These are phyloP conservation scores for Paraconiothyrium brasiliense DNA, from an alignment of 2,329 filamentous ascomycete genomes.

Conservation along the genomic window DNA sequence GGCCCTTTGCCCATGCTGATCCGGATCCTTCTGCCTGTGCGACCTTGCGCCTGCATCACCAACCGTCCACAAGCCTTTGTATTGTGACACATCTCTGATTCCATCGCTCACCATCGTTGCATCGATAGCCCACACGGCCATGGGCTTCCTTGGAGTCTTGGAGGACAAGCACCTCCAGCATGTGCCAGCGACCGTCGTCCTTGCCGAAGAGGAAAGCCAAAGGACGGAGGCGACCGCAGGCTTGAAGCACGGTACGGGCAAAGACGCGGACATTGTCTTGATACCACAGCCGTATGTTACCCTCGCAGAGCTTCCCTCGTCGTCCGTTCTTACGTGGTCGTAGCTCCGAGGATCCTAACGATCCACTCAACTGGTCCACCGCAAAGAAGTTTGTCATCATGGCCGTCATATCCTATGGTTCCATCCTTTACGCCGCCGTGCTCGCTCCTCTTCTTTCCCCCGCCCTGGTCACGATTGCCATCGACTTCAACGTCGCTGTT, in stretches of 20 bases:
- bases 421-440: constrained; percentile 45
- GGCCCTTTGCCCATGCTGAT: constrained; percentile 1
- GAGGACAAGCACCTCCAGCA: constrained; percentile 46
- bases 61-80: not conserved
- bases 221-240: constrained; percentile 28
- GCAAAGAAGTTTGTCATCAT: constrained; percentile 46
- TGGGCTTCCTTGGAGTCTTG: constrained; percentile 47
- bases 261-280: constrained; percentile 43
- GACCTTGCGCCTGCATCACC: constrained; percentile 5
- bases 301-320: not conserved
- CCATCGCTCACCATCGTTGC: not conserved
- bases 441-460: constrained; percentile 48
- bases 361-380: constrained; percentile 47
- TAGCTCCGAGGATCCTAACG: constrained; percentile 45
- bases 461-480: constrained; percentile 44
- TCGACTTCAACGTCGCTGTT: constrained; percentile 37
- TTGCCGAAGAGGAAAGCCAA: constrained; percentile 36
- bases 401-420: constrained; percentile 44
- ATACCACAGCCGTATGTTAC: constrained; percentile 45
- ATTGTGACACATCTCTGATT: too few relatives aligned
- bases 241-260: constrained; percentile 46
- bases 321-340: constrained; percentile 37
- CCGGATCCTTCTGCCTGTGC: constrained; percentile 7
- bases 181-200: constrained; percentile 46
- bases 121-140: constrained; percentile 19